Percentiles rank a stretch among this genome's conserved stretches.
These are phyloP conservation scores for Microcyclospora pomicola DNA, from an alignment of 2,329 filamentous ascomycete genomes.

Conservation along the genomic window DNA sequence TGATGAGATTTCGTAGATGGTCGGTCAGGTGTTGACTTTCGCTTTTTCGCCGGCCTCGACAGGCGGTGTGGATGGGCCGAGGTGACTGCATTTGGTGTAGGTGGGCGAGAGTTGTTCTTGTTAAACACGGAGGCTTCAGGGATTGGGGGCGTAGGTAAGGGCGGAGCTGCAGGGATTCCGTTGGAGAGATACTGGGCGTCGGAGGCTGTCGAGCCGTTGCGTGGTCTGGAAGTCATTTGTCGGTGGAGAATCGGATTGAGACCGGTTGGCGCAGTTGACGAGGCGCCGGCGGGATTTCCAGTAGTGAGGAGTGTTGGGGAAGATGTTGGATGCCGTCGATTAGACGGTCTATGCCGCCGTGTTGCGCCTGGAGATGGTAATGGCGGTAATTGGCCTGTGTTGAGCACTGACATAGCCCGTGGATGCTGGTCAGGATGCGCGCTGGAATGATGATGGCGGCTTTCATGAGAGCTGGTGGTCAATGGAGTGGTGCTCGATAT, in stretches of 20 bases:
- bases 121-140: conserved; percentile 19
- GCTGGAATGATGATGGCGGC: conserved; percentile 23
- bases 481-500: conserved; percentile 26
- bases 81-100: conserved; percentile 9
- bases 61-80: conserved; percentile 4
- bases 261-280: background rate
- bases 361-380: conserved; percentile 70
- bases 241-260: conserved; percentile 20
- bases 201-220: conserved; percentile 29
- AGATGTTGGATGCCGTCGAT: conserved; percentile 60
- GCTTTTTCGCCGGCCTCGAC: conserved; percentile 12
- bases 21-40: conserved; percentile 14
- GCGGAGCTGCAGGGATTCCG: conserved; percentile 30
- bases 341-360: conserved; percentile 35
- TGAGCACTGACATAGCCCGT: conserved; percentile 67
- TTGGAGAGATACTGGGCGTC: conserved; percentile 26
- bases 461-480: conserved; percentile 24
- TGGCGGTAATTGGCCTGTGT: conserved; percentile 63
- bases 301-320: conserved; percentile 57
- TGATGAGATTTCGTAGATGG: background rate
- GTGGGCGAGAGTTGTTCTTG: conserved; percentile 17
- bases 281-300: conserved; percentile 2
- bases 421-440: conserved; percentile 27
- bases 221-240: conserved; percentile 12
- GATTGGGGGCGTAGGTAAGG: conserved; percentile 42